These are phyloP conservation scores for Stephania japonica DNA, from an alignment of 164 flowering plant species.

Conservation along the genomic window DNA sequence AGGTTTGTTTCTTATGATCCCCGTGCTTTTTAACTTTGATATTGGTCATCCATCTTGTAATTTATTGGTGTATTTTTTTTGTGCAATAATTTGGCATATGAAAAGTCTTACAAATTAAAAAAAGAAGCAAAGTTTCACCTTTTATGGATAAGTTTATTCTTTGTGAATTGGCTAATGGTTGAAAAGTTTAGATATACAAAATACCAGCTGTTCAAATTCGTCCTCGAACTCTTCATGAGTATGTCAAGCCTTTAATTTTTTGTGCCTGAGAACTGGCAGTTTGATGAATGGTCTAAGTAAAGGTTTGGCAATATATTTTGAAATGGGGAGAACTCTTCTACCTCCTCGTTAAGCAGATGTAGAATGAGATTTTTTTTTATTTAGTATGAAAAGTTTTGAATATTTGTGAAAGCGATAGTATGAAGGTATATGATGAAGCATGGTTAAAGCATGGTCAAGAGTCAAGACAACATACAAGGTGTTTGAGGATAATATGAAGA, in stretches of 20 bases:
- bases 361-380: background rate
- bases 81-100: background rate
- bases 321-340: background rate
- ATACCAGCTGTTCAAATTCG: background rate
- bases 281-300: background rate
- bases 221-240: background rate
- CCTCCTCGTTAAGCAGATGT: background rate
- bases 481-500: too few relatives aligned
- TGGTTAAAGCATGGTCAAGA: too few relatives aligned
- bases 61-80: background rate
- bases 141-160: background rate
- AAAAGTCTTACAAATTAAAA: too few relatives aligned
- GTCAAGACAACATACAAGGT: too few relatives aligned
- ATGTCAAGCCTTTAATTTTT: too few relatives aligned
- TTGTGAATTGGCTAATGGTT: background rate
- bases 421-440: too few relatives aligned
- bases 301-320: background rate
- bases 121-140: background rate
- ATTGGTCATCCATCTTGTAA: background rate
- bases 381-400: background rate
- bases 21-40: background rate
- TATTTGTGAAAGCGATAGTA: background rate
- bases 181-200: background rate
- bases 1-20: constrained; percentile 41
- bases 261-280: background rate